Evolutionary conservation across 2,329 filamentous ascomycete genomes (phyloP).

Genomic region (Arthroderma uncinatum): DNA sequence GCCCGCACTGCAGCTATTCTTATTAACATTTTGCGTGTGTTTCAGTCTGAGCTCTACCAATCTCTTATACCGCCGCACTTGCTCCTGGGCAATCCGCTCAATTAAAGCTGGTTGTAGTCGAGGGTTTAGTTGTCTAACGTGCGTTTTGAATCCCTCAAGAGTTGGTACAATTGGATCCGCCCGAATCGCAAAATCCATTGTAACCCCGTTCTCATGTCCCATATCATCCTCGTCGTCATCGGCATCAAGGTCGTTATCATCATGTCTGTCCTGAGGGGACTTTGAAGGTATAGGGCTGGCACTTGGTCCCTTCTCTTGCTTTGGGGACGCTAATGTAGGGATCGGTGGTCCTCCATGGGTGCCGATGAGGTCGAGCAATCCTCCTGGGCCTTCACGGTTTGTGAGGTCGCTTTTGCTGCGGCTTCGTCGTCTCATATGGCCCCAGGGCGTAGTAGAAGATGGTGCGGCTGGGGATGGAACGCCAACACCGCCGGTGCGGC

Average conservation of each 20-base stretch:
- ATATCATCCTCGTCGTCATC: conserved; percentile 51
- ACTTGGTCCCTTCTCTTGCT: conserved; percentile 22
- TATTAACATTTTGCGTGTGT: conserved; percentile 52
- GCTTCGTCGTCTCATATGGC: conserved; percentile 37
- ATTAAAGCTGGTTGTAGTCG: conserved; percentile 56
- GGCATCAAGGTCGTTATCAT: conserved; percentile 41
- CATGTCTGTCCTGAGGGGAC: conserved; percentile 21
- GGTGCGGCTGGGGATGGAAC: conserved; percentile 31
- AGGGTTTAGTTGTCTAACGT: conserved; percentile 66
- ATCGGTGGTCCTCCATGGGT: conserved; percentile 49
- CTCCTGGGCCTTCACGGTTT: conserved; percentile 28
- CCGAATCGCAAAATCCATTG: conserved; percentile 50
- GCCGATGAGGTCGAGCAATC: conserved; percentile 45
- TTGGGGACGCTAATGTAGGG: conserved; percentile 42
- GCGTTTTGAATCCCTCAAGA: conserved; percentile 62
- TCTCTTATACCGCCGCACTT: conserved; percentile 66
- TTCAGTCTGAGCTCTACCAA: conserved; percentile 59
- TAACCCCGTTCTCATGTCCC: conserved; percentile 49
- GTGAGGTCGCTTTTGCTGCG: conserved; percentile 49
- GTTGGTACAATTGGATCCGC: conserved; percentile 61
- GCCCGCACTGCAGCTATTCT: conserved; percentile 49
- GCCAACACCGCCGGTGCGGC: conserved; percentile 47
- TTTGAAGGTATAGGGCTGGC: conserved; percentile 14
- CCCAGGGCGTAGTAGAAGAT: conserved; percentile 31
- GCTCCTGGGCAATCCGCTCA: conserved; percentile 72